These are phyloP conservation scores for Phytophthora tentaculata DNA, from an alignment of 352 stramenopile genomes.

Conservation along the genomic window DNA sequence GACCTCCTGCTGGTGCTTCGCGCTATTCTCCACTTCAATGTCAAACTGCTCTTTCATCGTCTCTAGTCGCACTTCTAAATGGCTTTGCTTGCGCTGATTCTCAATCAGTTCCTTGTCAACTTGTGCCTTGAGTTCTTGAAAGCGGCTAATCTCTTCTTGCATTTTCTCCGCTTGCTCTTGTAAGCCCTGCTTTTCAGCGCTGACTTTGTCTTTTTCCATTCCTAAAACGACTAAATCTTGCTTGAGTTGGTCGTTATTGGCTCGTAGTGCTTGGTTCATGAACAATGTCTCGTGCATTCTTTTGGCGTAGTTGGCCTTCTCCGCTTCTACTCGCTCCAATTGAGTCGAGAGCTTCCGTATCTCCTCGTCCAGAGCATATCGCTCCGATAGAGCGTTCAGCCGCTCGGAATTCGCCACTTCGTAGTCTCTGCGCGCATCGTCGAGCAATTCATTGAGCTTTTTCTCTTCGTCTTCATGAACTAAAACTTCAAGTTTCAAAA, in stretches of 20 bases:
- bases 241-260: slow-evolving; percentile 71
- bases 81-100: slow-evolving; percentile 51
- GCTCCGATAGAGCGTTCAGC: slow-evolving; percentile 66
- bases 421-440: slow-evolving; percentile 63
- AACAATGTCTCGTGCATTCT: slow-evolving; percentile 79
- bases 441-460: slow-evolving; percentile 62
- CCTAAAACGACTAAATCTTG: slow-evolving; percentile 55
- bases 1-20: slow-evolving; percentile 50
- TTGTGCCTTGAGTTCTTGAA: slow-evolving; percentile 45
- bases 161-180: slow-evolving; percentile 41
- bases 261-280: slow-evolving; percentile 76
- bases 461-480: slow-evolving; percentile 74
- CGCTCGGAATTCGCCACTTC: slow-evolving; percentile 74
- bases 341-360: slow-evolving; percentile 61
- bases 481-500: slow-evolving; percentile 72
- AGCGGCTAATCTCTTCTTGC: slow-evolving; percentile 35
- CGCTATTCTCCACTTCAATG: slow-evolving; percentile 54
- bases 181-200: slow-evolving; percentile 44
- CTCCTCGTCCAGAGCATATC: slow-evolving; percentile 67
- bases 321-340: slow-evolving; percentile 54
- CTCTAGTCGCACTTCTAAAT: slow-evolving; percentile 54
- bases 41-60: slow-evolving; percentile 78
- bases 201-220: slow-evolving; percentile 69
- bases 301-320: slow-evolving; percentile 68
- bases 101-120: slow-evolving; percentile 60